These are phyloP conservation scores for Nothophoma quercina DNA, from an alignment of 2,329 filamentous ascomycete genomes.

Conservation along the genomic window DNA sequence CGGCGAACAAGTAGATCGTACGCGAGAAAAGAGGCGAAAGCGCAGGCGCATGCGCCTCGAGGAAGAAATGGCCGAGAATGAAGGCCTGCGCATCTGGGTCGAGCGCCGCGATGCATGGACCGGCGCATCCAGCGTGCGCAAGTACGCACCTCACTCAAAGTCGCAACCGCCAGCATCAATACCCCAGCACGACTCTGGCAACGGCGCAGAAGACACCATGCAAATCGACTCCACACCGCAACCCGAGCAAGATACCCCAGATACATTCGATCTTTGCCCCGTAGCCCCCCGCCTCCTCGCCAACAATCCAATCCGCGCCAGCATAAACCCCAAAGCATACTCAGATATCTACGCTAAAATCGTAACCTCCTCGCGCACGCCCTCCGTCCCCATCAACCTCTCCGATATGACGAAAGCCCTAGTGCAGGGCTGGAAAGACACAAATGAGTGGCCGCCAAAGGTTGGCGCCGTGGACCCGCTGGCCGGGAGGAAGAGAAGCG, in stretches of 20 bases:
- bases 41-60: constrained; percentile 49
- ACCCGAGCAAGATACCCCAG: constrained; percentile 8
- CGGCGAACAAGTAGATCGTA: constrained; percentile 46
- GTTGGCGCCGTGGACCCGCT: constrained; percentile 58
- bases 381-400: constrained; percentile 87
- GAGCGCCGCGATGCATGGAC: constrained; percentile 85
- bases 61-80: constrained; percentile 71
- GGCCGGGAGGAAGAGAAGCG: constrained; percentile 47
- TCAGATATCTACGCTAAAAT: constrained; percentile 89
- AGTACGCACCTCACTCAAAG: constrained; percentile 27
- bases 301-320: constrained; percentile 77
- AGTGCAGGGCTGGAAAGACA: constrained; percentile 89
- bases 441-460: constrained; percentile 89
- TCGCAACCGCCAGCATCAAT: neutral
- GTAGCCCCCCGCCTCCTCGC: constrained; percentile 75
- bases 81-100: constrained; percentile 80
- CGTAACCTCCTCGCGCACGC: constrained; percentile 78
- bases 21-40: constrained; percentile 43
- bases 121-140: constrained; percentile 65
- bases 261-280: constrained; percentile 64
- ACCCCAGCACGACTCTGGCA: constrained; percentile 6
- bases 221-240: neutral
- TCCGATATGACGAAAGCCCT: constrained; percentile 80
- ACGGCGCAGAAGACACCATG: constrained; percentile 2
- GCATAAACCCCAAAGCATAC: constrained; percentile 77